These are phyloP conservation scores for Curvularia hawaiiensis DNA, from an alignment of 2,329 filamentous ascomycete species.

Conservation along the genomic window DNA sequence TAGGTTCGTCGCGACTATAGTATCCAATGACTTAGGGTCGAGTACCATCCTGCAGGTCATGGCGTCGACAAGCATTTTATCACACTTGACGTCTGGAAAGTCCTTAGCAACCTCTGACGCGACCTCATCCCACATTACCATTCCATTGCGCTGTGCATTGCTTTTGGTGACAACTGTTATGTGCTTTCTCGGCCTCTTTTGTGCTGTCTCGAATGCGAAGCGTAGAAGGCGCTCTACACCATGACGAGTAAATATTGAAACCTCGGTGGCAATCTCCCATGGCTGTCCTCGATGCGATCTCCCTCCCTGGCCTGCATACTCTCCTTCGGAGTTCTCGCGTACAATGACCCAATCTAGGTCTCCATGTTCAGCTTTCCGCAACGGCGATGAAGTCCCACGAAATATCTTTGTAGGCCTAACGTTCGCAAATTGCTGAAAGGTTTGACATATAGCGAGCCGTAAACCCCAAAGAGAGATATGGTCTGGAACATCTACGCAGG, in stretches of 20 bases:
- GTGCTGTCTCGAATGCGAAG: conserved; percentile 67
- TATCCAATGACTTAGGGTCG: conserved; percentile 64
- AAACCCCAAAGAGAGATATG: conserved; percentile 63
- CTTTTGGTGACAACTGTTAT: conserved; percentile 69
- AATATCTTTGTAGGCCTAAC: conserved; percentile 65
- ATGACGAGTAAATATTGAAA: conserved; percentile 67
- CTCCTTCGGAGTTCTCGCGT: conserved; percentile 70
- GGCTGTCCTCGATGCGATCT: conserved; percentile 62
- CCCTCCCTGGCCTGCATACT: conserved; percentile 69
- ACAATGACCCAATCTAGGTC: conserved; percentile 71
- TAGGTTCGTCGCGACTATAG: conserved; percentile 67
- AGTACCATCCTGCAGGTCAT: conserved; percentile 70
- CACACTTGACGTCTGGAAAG: conserved; percentile 64
- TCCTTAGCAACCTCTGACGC: conserved; percentile 60
- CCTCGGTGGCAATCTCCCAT: conserved; percentile 68
- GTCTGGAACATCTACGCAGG: conserved; percentile 56
- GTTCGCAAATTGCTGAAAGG: conserved; percentile 63
- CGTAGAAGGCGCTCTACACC: conserved; percentile 64
- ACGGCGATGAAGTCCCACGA: conserved; percentile 63
- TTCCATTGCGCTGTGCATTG: conserved; percentile 68
- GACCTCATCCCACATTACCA: conserved; percentile 72
- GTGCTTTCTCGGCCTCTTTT: conserved; percentile 60
- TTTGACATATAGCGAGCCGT: conserved; percentile 60
- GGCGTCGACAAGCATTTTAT: conserved; percentile 71
- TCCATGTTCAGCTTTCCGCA: conserved; percentile 59